Evolutionary conservation across 441 rosid genomes (phyloP), one percentile per base, ranked within the genome.

Genomic region (Mallotus repandus): DNA sequence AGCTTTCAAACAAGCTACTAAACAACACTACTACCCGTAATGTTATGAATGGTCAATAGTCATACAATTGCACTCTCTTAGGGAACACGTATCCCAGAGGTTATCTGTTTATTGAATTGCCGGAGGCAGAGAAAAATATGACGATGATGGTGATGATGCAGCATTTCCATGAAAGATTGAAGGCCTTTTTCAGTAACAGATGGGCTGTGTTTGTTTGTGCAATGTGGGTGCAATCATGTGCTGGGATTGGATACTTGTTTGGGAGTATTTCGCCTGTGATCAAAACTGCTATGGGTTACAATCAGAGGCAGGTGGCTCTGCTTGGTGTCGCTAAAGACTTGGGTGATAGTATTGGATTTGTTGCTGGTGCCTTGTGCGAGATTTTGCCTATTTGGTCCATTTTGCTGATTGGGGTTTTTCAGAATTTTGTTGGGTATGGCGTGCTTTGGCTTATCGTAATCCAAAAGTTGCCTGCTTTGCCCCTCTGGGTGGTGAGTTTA

Each of bases 241-340:
- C 91, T 41, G 91, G 96, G 62, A 80, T 93, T 70, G 93, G 97
- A 7, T 91, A 91, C 84, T 63, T 93, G 77, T 89, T 88, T 79
- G 97, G 96, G 70, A 91, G 98, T 72, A 89, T 91, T 75, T 93
- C 97, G 0, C 96, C 96, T 3, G 93, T 80, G 67, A 90, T 91
- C 67, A 91, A 93, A 69, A 79, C 85, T 75, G 8, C 85, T 45
- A 69, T 89, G 76, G 89, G 89, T 52, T 89, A 93, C 82, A 87
- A 86, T 69, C 96, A 87, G 90, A 82, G 89, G 66, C 89, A 93
- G 71, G 80, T 91, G 69, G 94, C 94, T 76, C 56, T 86, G 21
- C 82, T 91, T 68, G 91, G 93, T 49, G 89, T 93, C 60, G 97
- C 96, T 52, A 91, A 93, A 75, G 94, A 91, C 76, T 78, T 93